These are phyloP conservation scores for Trametes villosa DNA, from an alignment of 768 basidiomycete species.

Conservation along the genomic window DNA sequence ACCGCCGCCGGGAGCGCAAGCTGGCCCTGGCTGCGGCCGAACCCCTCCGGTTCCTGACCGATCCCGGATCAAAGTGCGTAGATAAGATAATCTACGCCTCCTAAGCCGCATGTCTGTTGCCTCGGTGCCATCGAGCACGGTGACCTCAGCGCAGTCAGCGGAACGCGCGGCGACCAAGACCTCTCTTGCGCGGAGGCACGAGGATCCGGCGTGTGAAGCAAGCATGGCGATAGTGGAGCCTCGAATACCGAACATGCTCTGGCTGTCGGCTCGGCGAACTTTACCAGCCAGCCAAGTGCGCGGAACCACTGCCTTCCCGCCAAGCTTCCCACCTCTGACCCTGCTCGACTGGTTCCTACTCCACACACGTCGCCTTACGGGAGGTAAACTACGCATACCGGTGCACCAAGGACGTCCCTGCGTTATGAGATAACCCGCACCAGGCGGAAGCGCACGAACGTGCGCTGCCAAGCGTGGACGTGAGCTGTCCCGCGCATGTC, in stretches of 20 bases:
- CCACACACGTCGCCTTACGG: too few species aligned
- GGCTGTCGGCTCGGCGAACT: background rate
- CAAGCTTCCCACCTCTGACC: background rate
- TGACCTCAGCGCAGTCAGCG: too few species aligned
- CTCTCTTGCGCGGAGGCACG: too few species aligned
- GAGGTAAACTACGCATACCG: too few species aligned
- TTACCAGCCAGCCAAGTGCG: background rate
- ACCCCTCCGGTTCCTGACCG: background rate
- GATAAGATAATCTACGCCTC: background rate
- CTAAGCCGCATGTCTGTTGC: too few species aligned
- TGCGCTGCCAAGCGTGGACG: too few species aligned
- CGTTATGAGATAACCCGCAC: too few species aligned
- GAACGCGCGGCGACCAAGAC: too few species aligned
- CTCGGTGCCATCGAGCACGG: too few species aligned
- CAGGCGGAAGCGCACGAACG: too few species aligned
- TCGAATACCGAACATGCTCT: background rate
- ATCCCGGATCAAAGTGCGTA: background rate
- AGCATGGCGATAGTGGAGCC: background rate
- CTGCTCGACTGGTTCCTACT: background rate
- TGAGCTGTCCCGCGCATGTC: too few species aligned
- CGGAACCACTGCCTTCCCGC: background rate
- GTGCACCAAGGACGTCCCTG: too few species aligned
- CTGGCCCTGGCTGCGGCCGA: background rate
- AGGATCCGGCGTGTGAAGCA: background rate
- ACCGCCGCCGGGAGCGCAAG: background rate